Base-by-base conservation (phyloP, 225 moss, liverwort and hornwort species). In the Asterella californica region DNA sequence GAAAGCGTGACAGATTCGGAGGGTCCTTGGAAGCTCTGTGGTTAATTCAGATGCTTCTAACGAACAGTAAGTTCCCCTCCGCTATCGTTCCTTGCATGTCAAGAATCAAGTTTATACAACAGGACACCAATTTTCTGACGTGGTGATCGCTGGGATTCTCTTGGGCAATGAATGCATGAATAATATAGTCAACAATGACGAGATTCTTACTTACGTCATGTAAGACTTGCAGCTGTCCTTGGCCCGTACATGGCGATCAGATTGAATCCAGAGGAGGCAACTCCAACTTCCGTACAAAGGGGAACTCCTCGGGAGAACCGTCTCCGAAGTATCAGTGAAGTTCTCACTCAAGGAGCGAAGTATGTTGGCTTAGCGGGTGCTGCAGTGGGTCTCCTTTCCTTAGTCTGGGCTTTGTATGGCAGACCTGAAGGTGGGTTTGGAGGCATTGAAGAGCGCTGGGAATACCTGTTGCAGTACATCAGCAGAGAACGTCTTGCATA, bases 201-300 rank as follows among this genome's bases (percentile, higher is more conserved):
- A 70, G 36, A 70, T 37, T 70, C 69, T 37, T 63, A 38, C 42
- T 37, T 59, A 45, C 55, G 62, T 73, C 27, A 27, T 27, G 36
- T 48, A n/a, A n/a, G n/a, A n/a, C n/a, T 68, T 52, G 74, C 89
- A 96, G 96, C 94, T 50, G 87, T 94, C 76, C 88, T 97, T 46
- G 91, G 91, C 21, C 94, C 97, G 12, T 97, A 94, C 76, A 97
- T 97, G 97, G 94, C 93, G 11, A 91, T 94, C 60, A 87, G 94
- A 80, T 57, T 89, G 81, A 90, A 84, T 24, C 69, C 55, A 36
- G 65, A 22, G 52, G 59, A 62, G 64, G 64, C 63, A 75, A 36
- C 37, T 53, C 52, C 69, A 71, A 61, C 47, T 10, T 62, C 78
- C 17, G 36, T 17, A 1, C 37, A 75, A 30, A 45, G 0, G 34